Evolutionary conservation across 768 basidiomycete species (phyloP), one percentile per base, ranked within the genome.

Genomic region (Naganishia kalamii): DNA sequence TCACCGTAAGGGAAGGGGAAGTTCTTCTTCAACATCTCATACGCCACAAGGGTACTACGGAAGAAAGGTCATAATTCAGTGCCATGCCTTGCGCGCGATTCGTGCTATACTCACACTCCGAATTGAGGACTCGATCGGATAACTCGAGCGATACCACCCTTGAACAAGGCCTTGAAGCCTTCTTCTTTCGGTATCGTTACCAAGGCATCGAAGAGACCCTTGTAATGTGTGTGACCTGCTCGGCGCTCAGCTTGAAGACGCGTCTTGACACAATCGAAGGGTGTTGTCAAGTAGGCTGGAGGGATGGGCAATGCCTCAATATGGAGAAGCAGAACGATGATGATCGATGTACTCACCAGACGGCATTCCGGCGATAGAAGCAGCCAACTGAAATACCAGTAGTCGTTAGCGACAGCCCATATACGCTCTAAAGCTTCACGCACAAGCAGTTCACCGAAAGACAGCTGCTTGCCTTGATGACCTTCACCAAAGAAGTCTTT

Each of bases 211-310:
- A 81, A 76, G 41, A 96, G 78, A 48, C 96, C 94, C 76, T 89
- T 89, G 81, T 99, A 99, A 65, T 86, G 81, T 5, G 92, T 89
- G 75, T 98, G 86, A 12, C 96, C 96, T 72, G 88, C 87, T 69
- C 88, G 84, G 46, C 91, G 88, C 77, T 98, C 96, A 12, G 90
- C 88, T 77, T 98, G 94, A 70, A 98, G 80, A 50, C 93, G 85
- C 17, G 96, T 98, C 84, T 99, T 98, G 74, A 98, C 89, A 67
- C 98, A 96, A 79, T 99, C 90, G 71, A 89, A 89, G 44, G 92
- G 91, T 10, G 91, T 93, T 33, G 90, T 90, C 68, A 94, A 80
- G 79, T 92, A 93, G 41, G 69, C 69, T 57, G n/a, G 8, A 7
- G 49, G 23, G 37, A n/a, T 23, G 10, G 3, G 48, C 4, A 2